Base-by-base conservation (phyloP, 148 eudicot genomes). In the Rhododendron kiyosumense region DNA sequence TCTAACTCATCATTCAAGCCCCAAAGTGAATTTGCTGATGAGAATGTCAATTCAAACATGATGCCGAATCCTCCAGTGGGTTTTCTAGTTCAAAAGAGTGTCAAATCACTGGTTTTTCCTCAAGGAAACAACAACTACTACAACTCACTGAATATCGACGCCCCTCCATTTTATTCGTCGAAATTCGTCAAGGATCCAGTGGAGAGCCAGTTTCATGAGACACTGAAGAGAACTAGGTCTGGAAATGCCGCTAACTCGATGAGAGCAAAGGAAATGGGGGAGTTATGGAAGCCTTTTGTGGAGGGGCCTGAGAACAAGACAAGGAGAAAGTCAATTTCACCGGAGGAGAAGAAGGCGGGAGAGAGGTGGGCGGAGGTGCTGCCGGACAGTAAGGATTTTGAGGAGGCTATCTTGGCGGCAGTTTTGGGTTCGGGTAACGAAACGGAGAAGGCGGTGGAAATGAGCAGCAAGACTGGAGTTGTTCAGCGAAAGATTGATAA, bases 301-400 rank as follows among this genome's bases (percentile, higher is more conserved):
- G 96, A 91, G 83, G 95, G 90, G 81, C 92, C 93, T n/a, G 97
- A 90, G 69, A 94, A 91, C 48, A 95, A 95, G 91, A 87, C 94
- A 52, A 49, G 93, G 65, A 93, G 93, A 90, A 86, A 88, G 78
- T 93, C 94, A 0, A 85, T 85, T 43, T 88, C 93, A 46, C 93
- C 90, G 1, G 94, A 91, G 77, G 89, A 89, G 34, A 36, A 15
- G 5, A 17, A 24, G 30, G 73, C 87, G 48, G 76, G 24, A 15
- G 88, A 87, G 52, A 87, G 81, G 69, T 84, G 90, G 88, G 88
- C 81, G 15, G 93, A 92, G 89, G 82, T 94, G 83, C 81, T 96
- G 81, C 99, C 98, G 0, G 98, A 97, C 78, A 96, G 89, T 32
- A 93, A 94, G 91, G 98, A 93, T 59, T 97, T 97, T 85, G 98